Base-by-base conservation (phyloP, 2,329 filamentous ascomycete genomes). In the Tolypocladium cylindrosporum region DNA sequence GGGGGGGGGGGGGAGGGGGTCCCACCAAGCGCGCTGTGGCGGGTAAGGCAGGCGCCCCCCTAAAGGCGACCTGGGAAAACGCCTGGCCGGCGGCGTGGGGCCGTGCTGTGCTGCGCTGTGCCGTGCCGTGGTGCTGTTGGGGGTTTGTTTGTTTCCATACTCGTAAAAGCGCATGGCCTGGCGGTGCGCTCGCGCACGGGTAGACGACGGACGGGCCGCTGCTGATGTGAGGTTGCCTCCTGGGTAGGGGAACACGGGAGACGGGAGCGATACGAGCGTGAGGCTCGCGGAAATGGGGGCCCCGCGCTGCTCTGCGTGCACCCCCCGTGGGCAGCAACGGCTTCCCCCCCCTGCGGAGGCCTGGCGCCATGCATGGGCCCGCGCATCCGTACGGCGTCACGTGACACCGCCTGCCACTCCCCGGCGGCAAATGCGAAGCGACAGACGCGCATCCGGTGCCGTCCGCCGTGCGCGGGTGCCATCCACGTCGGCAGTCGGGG, bases 301-400 rank as follows among this genome's bases (percentile, higher is more conserved):
- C 19, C 31, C n/a, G n/a, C n/a, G n/a, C n/a, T 24, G 2, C 27
- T 54, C 41, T 19, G 14, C 19, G 13, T 19, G 41, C 41, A 40
- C 21, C 41, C 43, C 27, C 45, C 39, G 39, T 14, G 39, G 39
- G 39, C 39, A 10, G 53, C 37, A 45, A 24, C 34, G 8, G 40
- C 24, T 24, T 24, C 24, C 24, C 53, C 54, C 51, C 52, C 55
- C n/a, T 31, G 54, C 31, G 48, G 51, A 37, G 40, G 31, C 54
- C 24, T 21, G 54, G 36, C 60, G 55, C 60, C 58, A 58, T 61
- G 58, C 55, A 61, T 55, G 41, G 24, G 21, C 39, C 41, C 60
- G 50, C 54, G 61, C 61, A 61, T 55, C 48, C 45, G 16, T 13
- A 31, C 21, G 14, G 27, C 50, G 48, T 63, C 61, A 63, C 61